Evolutionary conservation across 257 asterid genomes (phyloP).

Genomic region (Pogostemon cablin): DNA sequence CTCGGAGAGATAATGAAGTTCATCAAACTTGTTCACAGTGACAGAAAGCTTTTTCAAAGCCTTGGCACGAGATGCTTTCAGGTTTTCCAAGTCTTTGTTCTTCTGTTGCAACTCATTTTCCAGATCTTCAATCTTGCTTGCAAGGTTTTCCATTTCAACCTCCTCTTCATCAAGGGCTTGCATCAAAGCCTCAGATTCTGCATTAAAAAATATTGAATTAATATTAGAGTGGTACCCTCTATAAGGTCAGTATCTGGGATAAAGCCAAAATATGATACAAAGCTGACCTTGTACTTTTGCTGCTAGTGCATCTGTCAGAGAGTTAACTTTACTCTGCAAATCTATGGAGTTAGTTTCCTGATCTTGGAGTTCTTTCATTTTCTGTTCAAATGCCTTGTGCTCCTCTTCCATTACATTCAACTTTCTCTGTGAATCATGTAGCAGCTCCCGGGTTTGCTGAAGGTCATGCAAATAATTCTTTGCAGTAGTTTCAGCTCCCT

Average conservation of each 20-base stretch:
- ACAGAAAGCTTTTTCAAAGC: constrained; percentile 88
- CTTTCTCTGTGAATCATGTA: constrained; percentile 56
- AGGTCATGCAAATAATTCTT: constrained; percentile 66
- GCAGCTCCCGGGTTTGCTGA: constrained; percentile 56
- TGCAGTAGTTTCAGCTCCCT: constrained; percentile 79
- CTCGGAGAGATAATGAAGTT: constrained; percentile 82
- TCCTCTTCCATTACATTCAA: constrained; percentile 61
- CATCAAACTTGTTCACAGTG: constrained; percentile 93
- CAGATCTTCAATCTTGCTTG: constrained; percentile 57
- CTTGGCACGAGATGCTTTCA: constrained; percentile 87
- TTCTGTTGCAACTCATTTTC: constrained; percentile 73
- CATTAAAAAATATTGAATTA: constrained; percentile 32
- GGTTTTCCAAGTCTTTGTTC: constrained; percentile 73
- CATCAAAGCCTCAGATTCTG: constrained; percentile 86
- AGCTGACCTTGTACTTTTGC: constrained; percentile 88
- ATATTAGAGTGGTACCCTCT: constrained; percentile 23
- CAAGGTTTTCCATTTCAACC: constrained; percentile 80
- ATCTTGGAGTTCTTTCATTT: constrained; percentile 59
- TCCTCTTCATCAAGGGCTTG: constrained; percentile 97
- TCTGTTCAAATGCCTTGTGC: constrained; percentile 52
- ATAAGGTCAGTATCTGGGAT: constrained; percentile 23
- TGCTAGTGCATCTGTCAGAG: constrained; percentile 66
- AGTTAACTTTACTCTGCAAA: constrained; percentile 59
- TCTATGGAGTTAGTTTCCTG: constrained; percentile 50
- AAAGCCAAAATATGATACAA: constrained; percentile 28